Percentiles rank a stretch among this genome's conserved stretches.
Conservation (phyloP, 2,329 filamentous ascomycete species). For the Leptoxyphium fumago region DNA sequence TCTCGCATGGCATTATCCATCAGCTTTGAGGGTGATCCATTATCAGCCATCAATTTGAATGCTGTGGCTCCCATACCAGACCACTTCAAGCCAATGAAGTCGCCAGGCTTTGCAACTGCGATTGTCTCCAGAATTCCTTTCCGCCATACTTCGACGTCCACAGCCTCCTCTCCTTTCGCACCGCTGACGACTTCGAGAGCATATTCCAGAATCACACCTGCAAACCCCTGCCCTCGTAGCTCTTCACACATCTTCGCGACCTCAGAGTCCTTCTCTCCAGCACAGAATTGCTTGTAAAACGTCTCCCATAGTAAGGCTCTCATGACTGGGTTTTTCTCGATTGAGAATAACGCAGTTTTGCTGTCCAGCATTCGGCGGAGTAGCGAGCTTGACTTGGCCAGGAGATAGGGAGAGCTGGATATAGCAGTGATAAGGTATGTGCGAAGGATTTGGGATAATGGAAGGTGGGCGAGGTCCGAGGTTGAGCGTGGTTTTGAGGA, state of each 20-base stretch:
- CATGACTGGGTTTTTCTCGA: slow-evolving; percentile 61
- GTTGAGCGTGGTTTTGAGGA: background rate
- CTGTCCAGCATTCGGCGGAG: slow-evolving; percentile 59
- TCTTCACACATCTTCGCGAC: slow-evolving; percentile 49
- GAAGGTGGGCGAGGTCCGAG: slow-evolving; percentile 48
- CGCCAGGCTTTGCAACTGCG: slow-evolving; percentile 33
- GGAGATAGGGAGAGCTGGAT: slow-evolving; percentile 54
- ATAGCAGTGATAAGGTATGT: slow-evolving; percentile 55
- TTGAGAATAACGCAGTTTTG: slow-evolving; percentile 49
- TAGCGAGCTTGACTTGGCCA: slow-evolving; percentile 52
- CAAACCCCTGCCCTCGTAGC: slow-evolving; percentile 62
- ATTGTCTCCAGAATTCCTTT: slow-evolving; percentile 63
- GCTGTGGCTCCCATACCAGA: slow-evolving; percentile 68
- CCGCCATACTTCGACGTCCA: slow-evolving; percentile 57
- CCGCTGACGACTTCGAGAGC: slow-evolving; percentile 59
- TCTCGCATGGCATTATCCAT: slow-evolving; percentile 57
- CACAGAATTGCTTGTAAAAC: slow-evolving; percentile 85
- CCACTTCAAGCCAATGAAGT: slow-evolving; percentile 50
- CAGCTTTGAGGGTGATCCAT: slow-evolving; percentile 45
- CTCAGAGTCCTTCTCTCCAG: slow-evolving; percentile 58
- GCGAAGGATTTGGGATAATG: slow-evolving; percentile 50
- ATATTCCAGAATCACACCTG: slow-evolving; percentile 72
- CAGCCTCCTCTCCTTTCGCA: slow-evolving; percentile 38
- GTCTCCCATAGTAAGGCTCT: slow-evolving; percentile 60
- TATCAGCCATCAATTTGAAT: slow-evolving; percentile 48